Evolutionary conservation across 2,329 filamentous ascomycete species (phyloP).

Genomic region (Microsporum audouinii): DNA sequence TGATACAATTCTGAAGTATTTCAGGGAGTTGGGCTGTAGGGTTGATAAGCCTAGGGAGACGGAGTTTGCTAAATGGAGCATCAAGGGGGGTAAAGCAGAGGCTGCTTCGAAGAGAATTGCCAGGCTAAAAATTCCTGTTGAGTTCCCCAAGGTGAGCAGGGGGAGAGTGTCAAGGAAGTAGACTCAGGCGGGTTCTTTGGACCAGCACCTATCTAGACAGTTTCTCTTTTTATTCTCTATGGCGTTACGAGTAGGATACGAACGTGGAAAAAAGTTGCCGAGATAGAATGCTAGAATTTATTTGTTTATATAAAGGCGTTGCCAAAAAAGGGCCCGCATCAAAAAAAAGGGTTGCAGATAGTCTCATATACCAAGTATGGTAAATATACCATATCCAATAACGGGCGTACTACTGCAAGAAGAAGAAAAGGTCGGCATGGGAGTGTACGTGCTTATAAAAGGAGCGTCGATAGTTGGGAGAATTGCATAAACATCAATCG

Average conservation of each 20-base stretch:
- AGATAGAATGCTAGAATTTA: neutral
- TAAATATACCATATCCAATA: neutral
- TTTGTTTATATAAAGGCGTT: neutral
- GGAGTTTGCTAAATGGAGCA: slow-evolving; percentile 33
- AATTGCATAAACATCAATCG: neutral
- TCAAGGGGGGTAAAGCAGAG: slow-evolving; percentile 51
- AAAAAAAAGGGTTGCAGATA: neutral
- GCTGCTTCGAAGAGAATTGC: slow-evolving; percentile 47
- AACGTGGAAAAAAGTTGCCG: neutral
- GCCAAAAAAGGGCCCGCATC: neutral
- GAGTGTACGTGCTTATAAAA: neutral
- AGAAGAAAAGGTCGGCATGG: neutral
- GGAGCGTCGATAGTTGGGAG: neutral
- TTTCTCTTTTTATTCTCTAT: neutral
- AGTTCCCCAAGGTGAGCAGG: slow-evolving; percentile 59
- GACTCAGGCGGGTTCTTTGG: neutral
- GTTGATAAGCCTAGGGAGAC: slow-evolving; percentile 32
- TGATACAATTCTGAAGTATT: slow-evolving; percentile 29
- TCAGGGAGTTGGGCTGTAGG: slow-evolving; percentile 37
- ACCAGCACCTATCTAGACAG: neutral
- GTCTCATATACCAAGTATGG: neutral
- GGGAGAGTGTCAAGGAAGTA: slow-evolving; percentile 19
- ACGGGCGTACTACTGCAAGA: neutral
- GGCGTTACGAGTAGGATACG: no score
- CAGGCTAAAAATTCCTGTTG: slow-evolving; percentile 62